A percentile compares a stretch with the other conserved stretches of the same genome.
These are phyloP conservation scores for Santalum album DNA, from an alignment of 164 flowering plant genomes.

Conservation along the genomic window DNA sequence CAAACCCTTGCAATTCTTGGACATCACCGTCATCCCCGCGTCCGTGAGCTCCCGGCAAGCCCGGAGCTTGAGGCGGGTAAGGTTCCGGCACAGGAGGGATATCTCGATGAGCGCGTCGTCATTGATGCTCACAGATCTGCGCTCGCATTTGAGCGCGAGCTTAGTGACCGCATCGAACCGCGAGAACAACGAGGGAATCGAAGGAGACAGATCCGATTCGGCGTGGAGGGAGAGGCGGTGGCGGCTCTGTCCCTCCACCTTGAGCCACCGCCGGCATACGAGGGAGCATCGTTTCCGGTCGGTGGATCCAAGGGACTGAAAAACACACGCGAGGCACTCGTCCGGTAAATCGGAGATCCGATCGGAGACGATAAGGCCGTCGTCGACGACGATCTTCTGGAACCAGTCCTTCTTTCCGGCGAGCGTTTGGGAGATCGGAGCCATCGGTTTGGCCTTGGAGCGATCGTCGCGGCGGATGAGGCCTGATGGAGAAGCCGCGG, in stretches of 20 bases:
- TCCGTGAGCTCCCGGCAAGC: constrained; percentile 43
- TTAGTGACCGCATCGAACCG: constrained; percentile 49
- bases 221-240: constrained; percentile 49
- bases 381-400: not conserved
- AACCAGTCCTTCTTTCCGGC: constrained; percentile 1
- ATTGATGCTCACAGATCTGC: constrained; percentile 32
- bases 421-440: constrained; percentile 15
- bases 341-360: constrained; percentile 32
- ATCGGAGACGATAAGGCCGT: not conserved
- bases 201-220: constrained; percentile 21
- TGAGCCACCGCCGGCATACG: constrained; percentile 44
- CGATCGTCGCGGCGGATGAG: constrained; percentile 23
- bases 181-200: constrained; percentile 27
- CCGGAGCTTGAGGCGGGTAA: constrained; percentile 49
- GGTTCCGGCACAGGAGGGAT: constrained; percentile 37
- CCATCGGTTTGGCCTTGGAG: constrained; percentile 17
- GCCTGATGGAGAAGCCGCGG: constrained; percentile 16
- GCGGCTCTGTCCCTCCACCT: constrained; percentile 46
- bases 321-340: constrained; percentile 42
- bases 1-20: constrained; percentile 38
- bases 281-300: constrained; percentile 46
- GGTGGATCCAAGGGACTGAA: constrained; percentile 34
- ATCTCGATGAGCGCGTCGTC: constrained; percentile 36
- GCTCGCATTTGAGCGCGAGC: constrained; percentile 45
- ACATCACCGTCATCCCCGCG: constrained; percentile 32